Base-by-base conservation (phyloP, 495 filamentous ascomycete species). In the Tuber calosporum region DNA sequence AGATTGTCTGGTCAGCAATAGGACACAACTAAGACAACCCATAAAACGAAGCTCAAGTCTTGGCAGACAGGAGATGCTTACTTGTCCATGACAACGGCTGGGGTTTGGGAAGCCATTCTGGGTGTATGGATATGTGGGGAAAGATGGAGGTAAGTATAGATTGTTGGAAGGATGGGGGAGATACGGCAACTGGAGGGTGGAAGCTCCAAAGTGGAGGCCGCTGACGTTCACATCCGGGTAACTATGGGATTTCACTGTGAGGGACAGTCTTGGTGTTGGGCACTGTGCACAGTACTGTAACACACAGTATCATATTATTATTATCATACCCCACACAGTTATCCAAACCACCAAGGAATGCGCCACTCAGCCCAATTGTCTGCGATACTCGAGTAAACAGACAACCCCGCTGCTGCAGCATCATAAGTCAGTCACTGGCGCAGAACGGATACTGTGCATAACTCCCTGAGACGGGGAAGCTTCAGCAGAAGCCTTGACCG, bases 71-170 rank as follows among this genome's bases (percentile, higher is more conserved):
- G 58, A 67, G 79, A 68, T 74, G 87, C 95, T 80, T 90, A 99
- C 95, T 99, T 99, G 95, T 99, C 95, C 93, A 99, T 99, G 92
- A 99, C 95, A 97, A 99, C 96, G 91, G 95, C 95, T 77, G 95
- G 95, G 82, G 95, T 98, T 90, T 97, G 93, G 86, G 89, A 90
- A 78, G 95, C 92, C 95, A 99, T 99, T 70, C 77, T 73, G 62
- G 26, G 26, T 62, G 17, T 34, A 30, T 62, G 26, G 13, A 62
- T 4, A 19, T 34, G 53, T 45, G 26, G 17, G 48, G n/a, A 53
- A 53, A 53, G 48, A 26, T 53, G 22, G 48, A 62, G 17, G 53
- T 15, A 34, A 62, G 53, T 30, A 34, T 30, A 62, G 53, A 17
- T 13, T 62, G 53, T 34, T 34, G 53, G 19, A 17, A 15, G 53